phyloP scores from a whole-genome alignment of 441 rosid genomes.

The Pelargonium fulgidum region DNA sequence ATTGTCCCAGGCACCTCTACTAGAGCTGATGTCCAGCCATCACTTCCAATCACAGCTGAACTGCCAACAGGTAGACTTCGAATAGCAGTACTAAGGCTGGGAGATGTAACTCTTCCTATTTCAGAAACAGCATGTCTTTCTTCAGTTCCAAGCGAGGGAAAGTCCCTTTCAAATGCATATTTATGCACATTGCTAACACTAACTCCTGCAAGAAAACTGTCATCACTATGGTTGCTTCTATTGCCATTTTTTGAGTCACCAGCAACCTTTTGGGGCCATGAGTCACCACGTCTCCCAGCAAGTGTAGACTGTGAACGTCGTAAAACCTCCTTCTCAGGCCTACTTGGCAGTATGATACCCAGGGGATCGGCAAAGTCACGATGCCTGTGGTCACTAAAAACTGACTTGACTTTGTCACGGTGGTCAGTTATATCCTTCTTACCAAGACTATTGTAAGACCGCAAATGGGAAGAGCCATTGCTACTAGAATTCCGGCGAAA shows the following conservation, averaged over 20 bases:
- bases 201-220: slow-evolving; percentile 25
- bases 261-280: slow-evolving; percentile 28
- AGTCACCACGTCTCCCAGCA: slow-evolving; percentile 30
- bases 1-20: slow-evolving; percentile 38
- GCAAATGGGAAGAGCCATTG: slow-evolving; percentile 14
- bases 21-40: slow-evolving; percentile 45
- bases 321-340: slow-evolving; percentile 37
- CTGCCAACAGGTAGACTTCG: slow-evolving; percentile 35
- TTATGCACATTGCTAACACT: slow-evolving; percentile 23
- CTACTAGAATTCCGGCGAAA: slow-evolving; percentile 36
- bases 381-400: slow-evolving; percentile 26
- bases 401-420: not conserved
- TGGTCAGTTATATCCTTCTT: not conserved
- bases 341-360: slow-evolving; percentile 19
- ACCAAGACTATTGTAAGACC: not conserved
- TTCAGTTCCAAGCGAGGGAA: slow-evolving; percentile 45
- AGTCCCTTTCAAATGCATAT: slow-evolving; percentile 42
- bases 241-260: slow-evolving; percentile 27
- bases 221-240: slow-evolving; percentile 23
- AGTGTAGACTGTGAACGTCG: slow-evolving; percentile 36
- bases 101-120: slow-evolving; percentile 42
- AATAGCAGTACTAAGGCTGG: slow-evolving; percentile 30
- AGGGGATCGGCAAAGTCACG: slow-evolving; percentile 27
- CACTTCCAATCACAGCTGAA: slow-evolving; percentile 30
- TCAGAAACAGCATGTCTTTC: slow-evolving; percentile 33